These are phyloP conservation scores for Adenanthera pavonina DNA, from an alignment of 306 rosid genomes.

Conservation along the genomic window DNA sequence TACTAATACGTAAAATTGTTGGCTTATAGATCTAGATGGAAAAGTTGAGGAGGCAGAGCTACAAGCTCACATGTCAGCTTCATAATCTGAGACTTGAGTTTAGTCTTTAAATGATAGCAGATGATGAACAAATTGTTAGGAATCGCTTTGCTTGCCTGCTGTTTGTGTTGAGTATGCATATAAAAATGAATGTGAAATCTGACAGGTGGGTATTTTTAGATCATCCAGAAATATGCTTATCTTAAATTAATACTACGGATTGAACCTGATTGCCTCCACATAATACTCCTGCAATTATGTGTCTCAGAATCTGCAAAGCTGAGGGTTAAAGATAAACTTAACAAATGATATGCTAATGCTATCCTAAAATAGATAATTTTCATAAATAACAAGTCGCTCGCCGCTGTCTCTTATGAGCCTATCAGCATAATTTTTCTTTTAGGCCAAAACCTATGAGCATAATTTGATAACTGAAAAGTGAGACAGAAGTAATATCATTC, in stretches of 20 bases:
- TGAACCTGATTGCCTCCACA: background rate
- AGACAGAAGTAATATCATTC: background rate
- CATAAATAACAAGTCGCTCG: constrained; percentile 6
- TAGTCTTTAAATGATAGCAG: background rate
- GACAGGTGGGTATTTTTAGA: constrained; percentile 1
- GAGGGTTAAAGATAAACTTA: background rate
- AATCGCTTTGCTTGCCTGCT: background rate
- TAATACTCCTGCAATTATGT: constrained; percentile 12
- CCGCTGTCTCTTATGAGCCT: constrained; percentile 7
- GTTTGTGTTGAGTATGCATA: background rate
- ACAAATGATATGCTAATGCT: constrained; percentile 6
- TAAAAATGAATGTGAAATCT: constrained; percentile 1
- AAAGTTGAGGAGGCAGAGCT: background rate
- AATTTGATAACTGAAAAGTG: background rate
- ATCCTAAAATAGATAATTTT: background rate
- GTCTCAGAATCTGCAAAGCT: constrained; percentile 18
- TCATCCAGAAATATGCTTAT: background rate
- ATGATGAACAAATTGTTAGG: background rate
- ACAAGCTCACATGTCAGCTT: background rate
- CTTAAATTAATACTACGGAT: background rate
- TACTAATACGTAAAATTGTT: background rate
- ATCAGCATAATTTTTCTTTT: constrained; percentile 17
- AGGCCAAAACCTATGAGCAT: background rate
- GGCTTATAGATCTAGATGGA: background rate
- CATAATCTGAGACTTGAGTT: background rate